Evolutionary conservation across 257 asterid species (phyloP).

Genomic region (Linaria vulgaris): DNA sequence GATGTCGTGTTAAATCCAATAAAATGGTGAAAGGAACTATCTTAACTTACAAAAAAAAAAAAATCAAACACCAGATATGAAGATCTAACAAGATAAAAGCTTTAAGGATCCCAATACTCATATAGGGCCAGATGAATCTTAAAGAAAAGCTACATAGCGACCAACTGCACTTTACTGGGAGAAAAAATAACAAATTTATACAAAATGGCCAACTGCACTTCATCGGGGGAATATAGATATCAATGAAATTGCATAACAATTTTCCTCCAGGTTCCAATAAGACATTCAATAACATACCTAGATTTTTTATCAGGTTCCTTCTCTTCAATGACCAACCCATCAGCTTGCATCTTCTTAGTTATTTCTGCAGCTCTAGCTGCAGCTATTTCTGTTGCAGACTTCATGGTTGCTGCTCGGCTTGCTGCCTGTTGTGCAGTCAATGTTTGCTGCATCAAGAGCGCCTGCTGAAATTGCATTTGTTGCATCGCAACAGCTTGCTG

Average conservation of each 20-base stretch:
- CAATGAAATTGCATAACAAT: conserved; percentile 1
- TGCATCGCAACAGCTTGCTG: conserved; percentile 99
- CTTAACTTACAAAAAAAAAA: conserved; percentile 11
- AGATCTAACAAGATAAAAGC: conserved; percentile 5
- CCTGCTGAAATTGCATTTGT: conserved; percentile 99
- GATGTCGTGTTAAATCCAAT: conserved; percentile 8
- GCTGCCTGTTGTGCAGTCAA: conserved; percentile 92
- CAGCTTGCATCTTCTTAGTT: conserved; percentile 79
- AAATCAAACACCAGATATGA: not conserved
- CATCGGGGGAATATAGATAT: conserved; percentile 10
- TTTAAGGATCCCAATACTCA: not conserved
- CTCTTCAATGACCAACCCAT: conserved; percentile 62
- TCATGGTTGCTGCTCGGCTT: conserved; percentile 92
- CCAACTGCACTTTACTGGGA: not conserved
- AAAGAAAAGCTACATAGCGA: not conserved
- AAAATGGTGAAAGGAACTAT: not conserved
- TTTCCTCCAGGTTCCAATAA: not conserved
- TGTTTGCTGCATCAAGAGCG: conserved; percentile 90
- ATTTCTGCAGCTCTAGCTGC: conserved; percentile 99
- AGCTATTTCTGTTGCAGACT: conserved; percentile 92
- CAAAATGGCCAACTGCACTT: not conserved
- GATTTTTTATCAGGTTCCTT: conserved; percentile 58
- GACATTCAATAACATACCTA: conserved; percentile 44
- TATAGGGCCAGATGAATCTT: conserved; percentile 1
- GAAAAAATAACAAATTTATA: conserved; percentile 13